These are phyloP conservation scores for Solanum hybrid DNA, from an alignment of 305 asterid genomes.

Conservation along the genomic window DNA sequence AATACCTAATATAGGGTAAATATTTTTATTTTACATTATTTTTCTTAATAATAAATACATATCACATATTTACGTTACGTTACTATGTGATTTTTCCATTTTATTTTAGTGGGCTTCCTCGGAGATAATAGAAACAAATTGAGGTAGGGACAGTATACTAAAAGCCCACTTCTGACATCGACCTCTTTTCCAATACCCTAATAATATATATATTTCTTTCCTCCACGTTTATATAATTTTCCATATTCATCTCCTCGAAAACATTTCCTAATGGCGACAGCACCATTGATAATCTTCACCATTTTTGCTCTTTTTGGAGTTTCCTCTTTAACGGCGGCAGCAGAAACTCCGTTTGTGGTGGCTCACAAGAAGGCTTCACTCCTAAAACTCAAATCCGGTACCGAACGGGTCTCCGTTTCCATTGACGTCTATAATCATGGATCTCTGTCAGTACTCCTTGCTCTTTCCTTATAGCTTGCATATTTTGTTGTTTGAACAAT, in stretches of 20 bases:
- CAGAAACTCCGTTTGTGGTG: slow-evolving; percentile 39
- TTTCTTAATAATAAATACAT: too few species aligned
- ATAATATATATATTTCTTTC: background rate
- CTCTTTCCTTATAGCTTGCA: background rate
- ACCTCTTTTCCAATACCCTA: background rate
- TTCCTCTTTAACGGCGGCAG: slow-evolving; percentile 15
- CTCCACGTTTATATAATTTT: background rate
- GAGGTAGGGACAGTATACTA: background rate
- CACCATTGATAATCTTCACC: slow-evolving; percentile 15
- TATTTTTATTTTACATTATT: too few species aligned
- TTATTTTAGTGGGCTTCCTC: background rate
- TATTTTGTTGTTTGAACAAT: background rate
- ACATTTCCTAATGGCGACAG: slow-evolving; percentile 23
- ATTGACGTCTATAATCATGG: slow-evolving; percentile 62
- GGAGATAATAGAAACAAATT: background rate
- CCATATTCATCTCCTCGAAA: background rate
- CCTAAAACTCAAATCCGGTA: slow-evolving; percentile 29
- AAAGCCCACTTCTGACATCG: background rate
- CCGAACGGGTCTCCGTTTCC: slow-evolving; percentile 40
- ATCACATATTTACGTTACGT: too few species aligned
- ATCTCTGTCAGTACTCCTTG: slow-evolving; percentile 27
- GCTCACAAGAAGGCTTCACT: slow-evolving; percentile 48
- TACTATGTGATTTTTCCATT: background rate
- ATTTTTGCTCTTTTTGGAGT: slow-evolving; percentile 3
- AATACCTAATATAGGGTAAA: background rate